phyloP scores from a whole-genome alignment of 2,329 filamentous ascomycete species.

The Ophioceras dolichostomum region DNA sequence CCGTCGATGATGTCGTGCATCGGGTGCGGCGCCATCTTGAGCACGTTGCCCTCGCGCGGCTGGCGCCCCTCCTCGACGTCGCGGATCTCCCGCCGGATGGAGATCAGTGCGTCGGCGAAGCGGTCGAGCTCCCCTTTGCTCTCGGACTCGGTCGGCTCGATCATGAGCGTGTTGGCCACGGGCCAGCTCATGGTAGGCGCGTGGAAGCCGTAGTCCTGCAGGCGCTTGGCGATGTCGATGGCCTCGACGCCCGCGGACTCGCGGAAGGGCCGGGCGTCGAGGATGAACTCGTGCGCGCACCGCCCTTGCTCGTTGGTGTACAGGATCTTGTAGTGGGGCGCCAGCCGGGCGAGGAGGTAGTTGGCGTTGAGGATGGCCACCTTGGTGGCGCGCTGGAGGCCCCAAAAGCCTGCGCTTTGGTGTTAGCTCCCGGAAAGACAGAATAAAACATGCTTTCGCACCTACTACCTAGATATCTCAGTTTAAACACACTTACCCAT shows the following conservation, averaged over 20 bases:
- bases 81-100: slow-evolving; percentile 74
- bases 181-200: slow-evolving; percentile 96
- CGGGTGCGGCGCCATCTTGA: slow-evolving; percentile 83
- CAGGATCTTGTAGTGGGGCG: slow-evolving; percentile 78
- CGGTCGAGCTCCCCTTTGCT: slow-evolving; percentile 85
- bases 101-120: slow-evolving; percentile 81
- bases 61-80: slow-evolving; percentile 69
- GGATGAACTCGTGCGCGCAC: slow-evolving; percentile 95
- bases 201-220: slow-evolving; percentile 97
- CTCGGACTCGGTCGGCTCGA: slow-evolving; percentile 92
- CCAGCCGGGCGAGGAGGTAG: slow-evolving; percentile 83
- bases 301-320: slow-evolving; percentile 83
- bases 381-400: slow-evolving; percentile 80
- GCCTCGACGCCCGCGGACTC: slow-evolving; percentile 75
- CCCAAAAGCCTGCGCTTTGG: slow-evolving; percentile 37
- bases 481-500: slow-evolving; percentile 48
- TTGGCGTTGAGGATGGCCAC: slow-evolving; percentile 93
- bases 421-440: not conserved
- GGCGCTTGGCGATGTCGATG: slow-evolving; percentile 89
- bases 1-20: slow-evolving; percentile 64
- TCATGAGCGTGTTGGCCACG: slow-evolving; percentile 91
- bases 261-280: slow-evolving; percentile 78
- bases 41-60: slow-evolving; percentile 65
- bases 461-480: not conserved
- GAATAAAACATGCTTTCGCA: not conserved